Conservation (phyloP, 495 filamentous ascomycete genomes). For the Neohortaea acidophila region DNA sequence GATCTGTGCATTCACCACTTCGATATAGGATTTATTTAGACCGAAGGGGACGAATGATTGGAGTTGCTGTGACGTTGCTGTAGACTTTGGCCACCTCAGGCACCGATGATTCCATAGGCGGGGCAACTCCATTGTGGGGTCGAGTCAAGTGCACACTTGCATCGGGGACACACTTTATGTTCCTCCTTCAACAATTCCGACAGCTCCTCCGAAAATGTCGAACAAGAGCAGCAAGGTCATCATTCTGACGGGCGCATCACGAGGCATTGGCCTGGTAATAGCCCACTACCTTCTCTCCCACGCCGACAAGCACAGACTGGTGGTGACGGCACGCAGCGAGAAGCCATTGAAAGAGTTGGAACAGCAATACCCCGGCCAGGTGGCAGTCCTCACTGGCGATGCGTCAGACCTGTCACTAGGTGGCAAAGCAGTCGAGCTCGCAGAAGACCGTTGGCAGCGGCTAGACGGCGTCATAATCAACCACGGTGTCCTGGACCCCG, state of each 20-base stretch:
- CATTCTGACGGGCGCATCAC: constrained; percentile 48
- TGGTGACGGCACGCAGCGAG: constrained; percentile 52
- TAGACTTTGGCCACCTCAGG: too few species aligned
- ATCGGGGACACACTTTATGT: too few species aligned
- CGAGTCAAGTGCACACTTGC: too few species aligned
- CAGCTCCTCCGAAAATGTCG: too few species aligned
- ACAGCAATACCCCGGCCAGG: constrained; percentile 44
- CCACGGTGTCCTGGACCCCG: constrained; percentile 66
- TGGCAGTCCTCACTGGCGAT: constrained; percentile 63
- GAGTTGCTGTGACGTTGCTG: too few species aligned
- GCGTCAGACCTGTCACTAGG: constrained; percentile 49
- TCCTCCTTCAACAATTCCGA: too few species aligned
- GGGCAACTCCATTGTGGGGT: too few species aligned
- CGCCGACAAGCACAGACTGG: constrained; percentile 54
- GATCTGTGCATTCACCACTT: too few species aligned
- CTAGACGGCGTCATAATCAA: constrained; percentile 79
- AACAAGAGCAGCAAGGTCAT: constrained; percentile 33
- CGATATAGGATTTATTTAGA: too few species aligned
- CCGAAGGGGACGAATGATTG: too few species aligned
- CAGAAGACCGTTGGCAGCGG: constrained; percentile 48
- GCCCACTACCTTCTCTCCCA: constrained; percentile 53
- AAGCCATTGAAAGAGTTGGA: constrained; percentile 53
- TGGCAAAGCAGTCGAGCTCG: constrained; percentile 44
- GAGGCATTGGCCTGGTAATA: constrained; percentile 72
- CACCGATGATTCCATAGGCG: too few species aligned